Evolutionary conservation across 1,284 basidiomycete species (phyloP).

Genomic region (Malassezia furfur): DNA sequence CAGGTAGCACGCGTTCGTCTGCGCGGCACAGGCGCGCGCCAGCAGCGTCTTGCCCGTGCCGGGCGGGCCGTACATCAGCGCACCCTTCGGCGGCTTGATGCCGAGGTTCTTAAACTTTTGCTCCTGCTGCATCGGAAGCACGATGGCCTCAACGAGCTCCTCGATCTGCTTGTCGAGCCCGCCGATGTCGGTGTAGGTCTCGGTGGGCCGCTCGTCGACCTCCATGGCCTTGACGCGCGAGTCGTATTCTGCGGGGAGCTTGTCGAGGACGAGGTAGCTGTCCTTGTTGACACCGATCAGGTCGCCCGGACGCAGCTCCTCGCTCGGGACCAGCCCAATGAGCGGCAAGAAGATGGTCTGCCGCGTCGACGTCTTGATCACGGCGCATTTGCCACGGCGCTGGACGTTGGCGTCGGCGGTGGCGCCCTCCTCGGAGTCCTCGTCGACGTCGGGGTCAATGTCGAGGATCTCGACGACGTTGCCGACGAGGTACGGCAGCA

Average conservation of each 20-base stretch:
- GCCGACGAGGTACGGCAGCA: constrained; percentile 91
- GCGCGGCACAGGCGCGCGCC: constrained; percentile 75
- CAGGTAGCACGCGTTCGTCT: constrained; percentile 70
- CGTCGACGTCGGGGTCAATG: constrained; percentile 74
- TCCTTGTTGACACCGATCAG: constrained; percentile 99
- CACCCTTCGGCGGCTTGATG: constrained; percentile 70
- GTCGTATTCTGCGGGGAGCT: constrained; percentile 66
- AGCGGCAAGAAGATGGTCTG: constrained; percentile 93
- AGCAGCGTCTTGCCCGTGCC: constrained; percentile 96
- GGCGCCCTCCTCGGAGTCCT: constrained; percentile 72
- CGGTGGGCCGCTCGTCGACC: constrained; percentile 70
- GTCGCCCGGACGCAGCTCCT: constrained; percentile 79
- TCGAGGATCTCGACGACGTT: constrained; percentile 83
- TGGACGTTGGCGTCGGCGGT: constrained; percentile 85
- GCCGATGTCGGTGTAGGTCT: constrained; percentile 69
- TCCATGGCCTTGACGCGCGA: constrained; percentile 84
- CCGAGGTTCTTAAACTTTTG: constrained; percentile 71
- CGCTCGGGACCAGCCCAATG: constrained; percentile 87
- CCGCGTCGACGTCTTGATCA: constrained; percentile 95
- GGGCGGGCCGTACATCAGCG: constrained; percentile 69
- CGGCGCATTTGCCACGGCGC: constrained; percentile 92
- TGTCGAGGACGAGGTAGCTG: constrained; percentile 94
- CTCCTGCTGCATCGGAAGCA: constrained; percentile 69
- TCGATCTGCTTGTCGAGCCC: constrained; percentile 73
- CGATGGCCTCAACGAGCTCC: constrained; percentile 69